Evolutionary conservation across 2,329 filamentous ascomycete species (phyloP).

Genomic region (Orbilia brochopaga): DNA sequence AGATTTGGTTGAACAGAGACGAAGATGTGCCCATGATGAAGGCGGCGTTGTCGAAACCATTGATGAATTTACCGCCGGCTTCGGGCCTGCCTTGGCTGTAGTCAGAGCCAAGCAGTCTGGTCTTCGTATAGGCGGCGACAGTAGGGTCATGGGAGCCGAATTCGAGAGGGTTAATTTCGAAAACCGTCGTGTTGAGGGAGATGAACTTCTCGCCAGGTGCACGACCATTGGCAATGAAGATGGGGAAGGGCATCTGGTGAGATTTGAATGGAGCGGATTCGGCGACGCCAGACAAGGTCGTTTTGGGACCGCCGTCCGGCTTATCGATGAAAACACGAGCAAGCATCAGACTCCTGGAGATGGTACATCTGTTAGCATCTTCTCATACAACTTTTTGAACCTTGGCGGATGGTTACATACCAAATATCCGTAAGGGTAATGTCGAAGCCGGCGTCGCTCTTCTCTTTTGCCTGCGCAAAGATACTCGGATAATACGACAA

Average conservation of each 20-base stretch:
- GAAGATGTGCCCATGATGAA: slow-evolving; percentile 86
- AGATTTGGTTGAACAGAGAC: slow-evolving; percentile 79
- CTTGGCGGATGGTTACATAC: slow-evolving; percentile 56
- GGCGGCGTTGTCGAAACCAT: slow-evolving; percentile 81
- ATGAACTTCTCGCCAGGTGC: slow-evolving; percentile 68
- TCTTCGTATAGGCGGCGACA: slow-evolving; percentile 72
- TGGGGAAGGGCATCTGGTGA: slow-evolving; percentile 72
- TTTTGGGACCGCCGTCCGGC: slow-evolving; percentile 57
- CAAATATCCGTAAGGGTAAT: slow-evolving; percentile 86
- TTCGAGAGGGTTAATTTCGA: slow-evolving; percentile 80
- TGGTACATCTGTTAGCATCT: slow-evolving; percentile 2
- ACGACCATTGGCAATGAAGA: slow-evolving; percentile 74
- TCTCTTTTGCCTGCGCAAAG: slow-evolving; percentile 65
- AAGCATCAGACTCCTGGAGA: slow-evolving; percentile 55
- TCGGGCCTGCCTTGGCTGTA: slow-evolving; percentile 68
- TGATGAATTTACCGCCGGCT: slow-evolving; percentile 67
- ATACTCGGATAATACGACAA: slow-evolving; percentile 69
- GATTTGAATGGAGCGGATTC: slow-evolving; percentile 67
- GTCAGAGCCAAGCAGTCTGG: slow-evolving; percentile 74
- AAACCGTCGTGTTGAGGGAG: slow-evolving; percentile 74
- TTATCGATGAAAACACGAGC: slow-evolving; percentile 42
- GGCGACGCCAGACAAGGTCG: slow-evolving; percentile 82
- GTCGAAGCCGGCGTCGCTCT: slow-evolving; percentile 69
- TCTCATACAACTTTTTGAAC: neutral
- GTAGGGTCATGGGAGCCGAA: slow-evolving; percentile 78